Evolutionary conservation across 441 rosid genomes (phyloP).

Genomic region (Kokia cookei): DNA sequence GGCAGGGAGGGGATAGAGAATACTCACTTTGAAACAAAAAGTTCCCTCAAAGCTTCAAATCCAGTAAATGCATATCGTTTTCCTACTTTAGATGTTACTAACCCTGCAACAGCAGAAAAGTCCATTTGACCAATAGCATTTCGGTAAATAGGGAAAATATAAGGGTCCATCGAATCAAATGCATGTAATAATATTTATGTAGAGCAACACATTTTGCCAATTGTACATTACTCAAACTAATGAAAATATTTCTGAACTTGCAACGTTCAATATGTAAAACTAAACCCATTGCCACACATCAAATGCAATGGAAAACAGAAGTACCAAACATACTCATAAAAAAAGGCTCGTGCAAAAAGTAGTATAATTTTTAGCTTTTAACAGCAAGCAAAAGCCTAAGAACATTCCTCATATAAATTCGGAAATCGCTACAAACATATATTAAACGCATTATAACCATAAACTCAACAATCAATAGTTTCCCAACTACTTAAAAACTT

Average conservation of each 20-base stretch:
- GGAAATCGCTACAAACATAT: neutral
- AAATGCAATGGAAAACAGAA: neutral
- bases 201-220: neutral
- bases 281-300: neutral
- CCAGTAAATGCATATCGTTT: constrained; percentile 86
- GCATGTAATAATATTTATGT: neutral
- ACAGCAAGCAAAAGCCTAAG: neutral
- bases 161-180: neutral
- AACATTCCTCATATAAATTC: neutral
- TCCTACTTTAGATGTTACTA: constrained; percentile 90
- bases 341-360: neutral
- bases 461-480: neutral
- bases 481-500: neutral
- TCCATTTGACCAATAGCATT: constrained; percentile 1
- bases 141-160: neutral
- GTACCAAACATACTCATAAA: neutral
- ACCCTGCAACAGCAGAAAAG: constrained; percentile 46
- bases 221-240: neutral
- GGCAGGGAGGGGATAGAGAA: neutral
- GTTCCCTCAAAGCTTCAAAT: constrained; percentile 79
- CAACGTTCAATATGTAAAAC: neutral
- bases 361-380: neutral
- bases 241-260: neutral
- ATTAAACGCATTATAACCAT: neutral
- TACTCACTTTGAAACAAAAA: constrained; percentile 61